Conservation (phyloP, 306 rosid genomes). For the Rosa lucieae region DNA sequence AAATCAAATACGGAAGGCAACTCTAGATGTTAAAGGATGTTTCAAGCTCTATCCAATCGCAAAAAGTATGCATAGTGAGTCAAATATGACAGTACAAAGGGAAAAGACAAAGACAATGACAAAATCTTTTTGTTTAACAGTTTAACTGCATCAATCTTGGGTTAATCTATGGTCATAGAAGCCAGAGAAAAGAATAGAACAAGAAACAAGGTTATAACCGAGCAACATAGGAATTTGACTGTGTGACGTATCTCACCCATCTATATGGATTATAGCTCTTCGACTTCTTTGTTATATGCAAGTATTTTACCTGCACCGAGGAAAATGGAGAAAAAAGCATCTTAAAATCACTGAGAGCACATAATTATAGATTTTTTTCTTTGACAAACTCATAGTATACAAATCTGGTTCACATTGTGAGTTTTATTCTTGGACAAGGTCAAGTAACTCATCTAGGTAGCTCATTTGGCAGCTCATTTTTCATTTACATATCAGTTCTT, state of each 20-base stretch:
- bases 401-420: background rate
- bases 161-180: slow-evolving; percentile 14
- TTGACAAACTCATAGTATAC: background rate
- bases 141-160: slow-evolving; percentile 1
- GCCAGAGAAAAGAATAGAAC: background rate
- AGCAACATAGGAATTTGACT: slow-evolving; percentile 86
- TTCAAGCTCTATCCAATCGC: background rate
- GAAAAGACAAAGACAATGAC: background rate
- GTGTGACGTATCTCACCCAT: slow-evolving; percentile 93
- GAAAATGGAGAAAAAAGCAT: slow-evolving; percentile 20
- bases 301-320: slow-evolving; percentile 78
- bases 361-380: background rate
- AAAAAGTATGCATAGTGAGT: background rate
- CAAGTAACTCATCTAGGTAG: slow-evolving; percentile 2
- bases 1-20: background rate
- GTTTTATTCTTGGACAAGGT: background rate
- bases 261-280: slow-evolving; percentile 69
- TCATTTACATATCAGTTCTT: background rate
- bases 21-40: background rate
- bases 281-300: slow-evolving; percentile 81
- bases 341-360: slow-evolving; percentile 16
- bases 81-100: background rate
- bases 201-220: slow-evolving; percentile 48
- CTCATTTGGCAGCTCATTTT: slow-evolving; percentile 7
- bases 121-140: background rate